phyloP scores from a whole-genome alignment of 768 basidiomycete species.

The Mycena amicta region DNA sequence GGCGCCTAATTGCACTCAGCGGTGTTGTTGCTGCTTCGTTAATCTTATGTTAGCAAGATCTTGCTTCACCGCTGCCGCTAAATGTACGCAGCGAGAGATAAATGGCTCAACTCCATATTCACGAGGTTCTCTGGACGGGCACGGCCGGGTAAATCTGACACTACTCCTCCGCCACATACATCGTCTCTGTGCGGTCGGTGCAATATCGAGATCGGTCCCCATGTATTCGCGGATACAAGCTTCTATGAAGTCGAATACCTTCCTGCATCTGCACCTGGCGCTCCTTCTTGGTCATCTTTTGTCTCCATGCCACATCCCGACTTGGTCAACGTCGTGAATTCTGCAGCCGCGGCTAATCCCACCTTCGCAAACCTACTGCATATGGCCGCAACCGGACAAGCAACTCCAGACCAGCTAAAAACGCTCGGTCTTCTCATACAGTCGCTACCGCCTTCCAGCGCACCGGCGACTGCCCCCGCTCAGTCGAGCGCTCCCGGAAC shows the following conservation, averaged over 20 bases:
- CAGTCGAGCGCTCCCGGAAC: conserved; percentile 15
- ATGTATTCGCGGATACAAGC: conserved; percentile 65
- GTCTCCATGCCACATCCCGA: conserved; percentile 47
- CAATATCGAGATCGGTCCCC: conserved; percentile 75
- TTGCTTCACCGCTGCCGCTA: too few species aligned
- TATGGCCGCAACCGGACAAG: conserved; percentile 61
- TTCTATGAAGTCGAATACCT: conserved; percentile 78
- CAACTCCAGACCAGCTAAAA: conserved; percentile 65
- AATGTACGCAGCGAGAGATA: too few species aligned
- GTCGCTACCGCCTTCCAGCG: conserved; percentile 48
- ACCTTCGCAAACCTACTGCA: conserved; percentile 68
- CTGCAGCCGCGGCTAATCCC: conserved; percentile 67
- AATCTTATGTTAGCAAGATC: too few species aligned
- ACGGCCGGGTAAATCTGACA: conserved; percentile 53
- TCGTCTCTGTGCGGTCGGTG: conserved; percentile 68
- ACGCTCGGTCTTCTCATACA: conserved; percentile 75
- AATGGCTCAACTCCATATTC: conserved; percentile 69
- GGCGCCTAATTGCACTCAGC: background rate
- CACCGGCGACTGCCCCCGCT: conserved; percentile 17
- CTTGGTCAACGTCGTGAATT: conserved; percentile 65
- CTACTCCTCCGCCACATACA: conserved; percentile 73
- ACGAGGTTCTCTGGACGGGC: conserved; percentile 71
- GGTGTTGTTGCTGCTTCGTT: conserved; percentile 53
- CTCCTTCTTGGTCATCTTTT: conserved; percentile 49
- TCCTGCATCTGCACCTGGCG: conserved; percentile 30